phyloP scores from a whole-genome alignment of 2,329 filamentous ascomycete species.

The Calonectria pteridis region DNA sequence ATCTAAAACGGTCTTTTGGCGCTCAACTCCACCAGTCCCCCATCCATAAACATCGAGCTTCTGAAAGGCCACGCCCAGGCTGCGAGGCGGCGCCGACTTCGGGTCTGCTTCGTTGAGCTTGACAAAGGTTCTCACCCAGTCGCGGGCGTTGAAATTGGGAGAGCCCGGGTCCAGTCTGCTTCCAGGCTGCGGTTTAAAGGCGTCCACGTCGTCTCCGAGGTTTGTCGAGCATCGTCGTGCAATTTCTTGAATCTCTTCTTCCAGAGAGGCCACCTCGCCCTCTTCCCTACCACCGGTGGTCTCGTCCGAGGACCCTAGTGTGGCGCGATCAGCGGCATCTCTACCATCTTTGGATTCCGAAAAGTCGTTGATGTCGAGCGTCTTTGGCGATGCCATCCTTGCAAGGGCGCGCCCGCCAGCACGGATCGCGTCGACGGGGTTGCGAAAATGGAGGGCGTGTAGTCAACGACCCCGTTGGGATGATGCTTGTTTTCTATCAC shows the following conservation, averaged over 20 bases:
- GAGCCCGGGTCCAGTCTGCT: slow-evolving; percentile 42
- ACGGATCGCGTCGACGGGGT: neutral
- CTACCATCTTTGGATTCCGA: neutral
- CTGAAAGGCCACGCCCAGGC: slow-evolving; percentile 45
- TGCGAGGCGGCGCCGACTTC: slow-evolving; percentile 37
- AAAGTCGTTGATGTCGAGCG: neutral
- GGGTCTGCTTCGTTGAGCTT: slow-evolving; percentile 43
- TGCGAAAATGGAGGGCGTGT: too few relatives aligned
- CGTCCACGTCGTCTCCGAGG: slow-evolving; percentile 29
- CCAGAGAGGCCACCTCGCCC: neutral
- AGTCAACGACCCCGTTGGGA: neutral
- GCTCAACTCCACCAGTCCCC: slow-evolving; percentile 36
- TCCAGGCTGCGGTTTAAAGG: slow-evolving; percentile 36
- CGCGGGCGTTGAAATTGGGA: slow-evolving; percentile 40
- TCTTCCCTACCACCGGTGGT: neutral
- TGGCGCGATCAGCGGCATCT: neutral
- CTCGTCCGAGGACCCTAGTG: neutral
- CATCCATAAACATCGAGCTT: slow-evolving; percentile 46
- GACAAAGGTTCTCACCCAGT: slow-evolving; percentile 45
- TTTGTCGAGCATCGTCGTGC: slow-evolving; percentile 34
- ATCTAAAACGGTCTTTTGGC: slow-evolving; percentile 42
- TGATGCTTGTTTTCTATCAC: neutral
- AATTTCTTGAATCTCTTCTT: slow-evolving; percentile 27
- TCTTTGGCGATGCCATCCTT: slow-evolving; percentile 8
- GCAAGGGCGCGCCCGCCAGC: neutral